Evolutionary conservation across 345 rosid genomes (phyloP), one percentile per base, ranked within the genome.

Genomic region (Eucalyptus curtisii): DNA sequence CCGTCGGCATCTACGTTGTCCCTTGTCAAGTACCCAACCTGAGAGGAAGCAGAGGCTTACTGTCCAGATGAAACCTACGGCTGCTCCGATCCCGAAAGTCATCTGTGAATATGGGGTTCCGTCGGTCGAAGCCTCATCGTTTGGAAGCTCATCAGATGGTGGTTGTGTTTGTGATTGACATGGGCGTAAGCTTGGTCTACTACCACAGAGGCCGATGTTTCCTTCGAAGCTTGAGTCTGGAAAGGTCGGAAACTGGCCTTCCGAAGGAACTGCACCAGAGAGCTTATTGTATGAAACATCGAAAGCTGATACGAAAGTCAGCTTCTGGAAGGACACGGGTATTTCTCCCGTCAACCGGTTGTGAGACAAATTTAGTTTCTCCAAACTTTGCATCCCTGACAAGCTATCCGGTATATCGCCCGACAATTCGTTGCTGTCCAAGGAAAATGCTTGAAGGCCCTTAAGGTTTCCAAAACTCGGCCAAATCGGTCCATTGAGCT

Each of bases 281-380:
- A 93, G 87, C n/a, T 90, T 88, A 53, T 91, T 91, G 91, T 90
- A 89, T 55, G 93, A 82, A 0, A 91, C 93, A 61, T 86, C 89
- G 76, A 92, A 89, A 5, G 11, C 13, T 0, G 91, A 87, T 57
- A 91, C 8, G 88, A 91, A 91, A 19, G 49, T 89, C 59, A 92
- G 90, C 33, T 55, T 82, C 48, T 6, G 80, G 79, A 91, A n/a
- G 86, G 93, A 89, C 8, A 19, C 24, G 7, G 93, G 93, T 61
- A 90, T 89, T 84, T 86, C 86, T 59, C 91, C 93, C 13, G 91
- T 87, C 64, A 91, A 68, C 1, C 88, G 7, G 49, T 91, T 91
- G 6, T 33, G 44, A 20, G 91, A 88, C 82, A 91, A 40, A n/a
- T 89, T 81, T 82, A 91, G 16, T 71, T 7, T 30, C 87, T 90